Evolutionary conservation across 108 stramenopile species (phyloP).

Genomic region (Bacterosira constricta): DNA sequence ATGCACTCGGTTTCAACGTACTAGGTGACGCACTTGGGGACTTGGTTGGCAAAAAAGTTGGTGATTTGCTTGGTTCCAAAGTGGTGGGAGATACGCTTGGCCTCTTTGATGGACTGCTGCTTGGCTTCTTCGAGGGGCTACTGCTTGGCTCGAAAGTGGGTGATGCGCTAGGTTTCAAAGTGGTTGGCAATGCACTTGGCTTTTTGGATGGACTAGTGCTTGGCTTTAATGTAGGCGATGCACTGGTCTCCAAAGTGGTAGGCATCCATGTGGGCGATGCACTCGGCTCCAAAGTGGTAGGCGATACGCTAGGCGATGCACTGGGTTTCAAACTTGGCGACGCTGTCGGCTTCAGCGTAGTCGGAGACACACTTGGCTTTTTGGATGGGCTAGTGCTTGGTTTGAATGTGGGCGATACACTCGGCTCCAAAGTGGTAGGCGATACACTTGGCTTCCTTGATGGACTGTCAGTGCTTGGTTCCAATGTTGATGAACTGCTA

Average conservation of each 20-base stretch:
- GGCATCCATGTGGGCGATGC: neutral
- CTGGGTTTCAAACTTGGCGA: neutral
- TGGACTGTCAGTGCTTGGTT: too few species aligned
- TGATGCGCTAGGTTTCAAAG: neutral
- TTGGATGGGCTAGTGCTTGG: neutral
- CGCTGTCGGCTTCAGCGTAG: neutral
- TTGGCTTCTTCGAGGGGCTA: too few species aligned
- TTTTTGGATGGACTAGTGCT: neutral
- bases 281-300: too few species aligned
- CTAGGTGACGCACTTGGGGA: too few species aligned
- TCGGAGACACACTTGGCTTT: too few species aligned
- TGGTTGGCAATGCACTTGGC: neutral
- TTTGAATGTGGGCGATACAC: neutral
- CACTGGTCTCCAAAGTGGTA: neutral
- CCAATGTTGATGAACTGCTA: neutral
- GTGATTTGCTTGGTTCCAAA: neutral
- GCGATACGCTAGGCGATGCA: too few species aligned
- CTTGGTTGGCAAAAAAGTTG: too few species aligned
- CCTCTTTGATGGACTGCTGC: neutral
- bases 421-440: neutral
- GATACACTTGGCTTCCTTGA: neutral
- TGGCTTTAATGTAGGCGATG: neutral
- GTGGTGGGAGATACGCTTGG: neutral
- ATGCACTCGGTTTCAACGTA: neutral
- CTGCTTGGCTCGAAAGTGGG: neutral